phyloP scores from a whole-genome alignment of 495 filamentous ascomycete species.

The Daldinia caldariorum region DNA sequence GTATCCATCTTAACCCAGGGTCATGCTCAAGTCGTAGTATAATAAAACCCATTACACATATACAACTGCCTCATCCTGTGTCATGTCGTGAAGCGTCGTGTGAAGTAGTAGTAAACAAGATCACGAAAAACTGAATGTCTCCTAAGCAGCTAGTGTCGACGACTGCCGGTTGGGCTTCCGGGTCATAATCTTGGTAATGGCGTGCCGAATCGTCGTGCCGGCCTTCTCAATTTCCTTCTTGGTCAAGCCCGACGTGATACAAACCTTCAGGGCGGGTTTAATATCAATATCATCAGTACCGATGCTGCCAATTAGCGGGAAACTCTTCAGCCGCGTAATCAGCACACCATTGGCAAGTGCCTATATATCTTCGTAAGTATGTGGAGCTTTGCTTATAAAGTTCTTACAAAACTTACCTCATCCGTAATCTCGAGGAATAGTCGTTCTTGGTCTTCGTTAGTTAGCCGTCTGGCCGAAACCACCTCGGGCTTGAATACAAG shows the following conservation, averaged over 20 bases:
- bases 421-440: constrained; percentile 91
- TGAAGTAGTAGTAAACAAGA: constrained; percentile 1
- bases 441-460: constrained; percentile 79
- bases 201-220: constrained; percentile 86
- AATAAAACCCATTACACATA: constrained; percentile 24
- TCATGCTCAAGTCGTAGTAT: constrained; percentile 16
- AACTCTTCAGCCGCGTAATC: constrained; percentile 83
- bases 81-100: constrained; percentile 22
- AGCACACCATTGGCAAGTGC: constrained; percentile 84
- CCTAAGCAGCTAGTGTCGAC: constrained; percentile 40
- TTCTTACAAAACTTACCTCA: constrained; percentile 70
- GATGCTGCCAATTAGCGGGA: constrained; percentile 67
- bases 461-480: constrained; percentile 72
- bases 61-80: constrained; percentile 14
- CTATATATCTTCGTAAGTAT: constrained; percentile 52
- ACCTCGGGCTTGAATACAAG: constrained; percentile 88
- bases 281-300: constrained; percentile 70
- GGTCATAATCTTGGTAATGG: constrained; percentile 86
- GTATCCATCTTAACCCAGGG: constrained; percentile 17
- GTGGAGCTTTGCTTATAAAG: background rate
- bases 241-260: constrained; percentile 83
- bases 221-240: constrained; percentile 97
- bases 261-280: constrained; percentile 86
- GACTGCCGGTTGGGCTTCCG: constrained; percentile 56
- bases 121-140: constrained; percentile 35